These are phyloP conservation scores for Anthostomella pinea DNA, from an alignment of 2,329 filamentous ascomycete genomes.

Conservation along the genomic window DNA sequence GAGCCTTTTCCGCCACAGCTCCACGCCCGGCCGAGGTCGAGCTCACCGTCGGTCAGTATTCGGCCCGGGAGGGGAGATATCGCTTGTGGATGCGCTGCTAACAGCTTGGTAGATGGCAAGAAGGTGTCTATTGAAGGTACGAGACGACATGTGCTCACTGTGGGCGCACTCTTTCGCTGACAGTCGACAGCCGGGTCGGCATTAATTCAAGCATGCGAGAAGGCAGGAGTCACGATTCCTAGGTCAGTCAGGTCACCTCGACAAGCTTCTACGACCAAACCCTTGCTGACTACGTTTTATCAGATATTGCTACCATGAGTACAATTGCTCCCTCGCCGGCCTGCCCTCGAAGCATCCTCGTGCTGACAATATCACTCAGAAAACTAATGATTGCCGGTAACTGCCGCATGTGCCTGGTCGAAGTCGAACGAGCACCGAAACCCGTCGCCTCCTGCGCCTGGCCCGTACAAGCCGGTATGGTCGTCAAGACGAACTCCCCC, in stretches of 20 bases:
- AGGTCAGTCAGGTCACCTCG: constrained; percentile 59
- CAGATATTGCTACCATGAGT: constrained; percentile 99
- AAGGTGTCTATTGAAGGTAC: constrained; percentile 97
- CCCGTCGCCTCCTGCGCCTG: constrained; percentile 97
- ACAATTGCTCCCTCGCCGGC: constrained; percentile 41
- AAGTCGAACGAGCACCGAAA: constrained; percentile 95
- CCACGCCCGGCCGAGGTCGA: constrained; percentile 87
- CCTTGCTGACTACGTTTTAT: constrained; percentile 31
- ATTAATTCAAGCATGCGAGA: constrained; percentile 98
- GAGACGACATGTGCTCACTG: constrained; percentile 11
- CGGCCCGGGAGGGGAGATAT: constrained; percentile 14
- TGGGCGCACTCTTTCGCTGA: constrained; percentile 31
- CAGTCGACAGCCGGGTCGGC: constrained; percentile 77
- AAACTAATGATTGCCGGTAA: constrained; percentile 99
- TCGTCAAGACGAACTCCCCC: constrained; percentile 96
- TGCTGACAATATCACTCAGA: constrained; percentile 52
- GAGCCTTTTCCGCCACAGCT: constrained; percentile 78
- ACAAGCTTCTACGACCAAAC: no score
- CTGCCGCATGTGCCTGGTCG: constrained; percentile 98
- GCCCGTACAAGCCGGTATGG: constrained; percentile 98
- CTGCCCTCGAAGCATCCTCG: constrained; percentile 7
- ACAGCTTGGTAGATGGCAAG: constrained; percentile 73
- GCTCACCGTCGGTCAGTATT: constrained; percentile 80
- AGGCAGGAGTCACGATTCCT: constrained; percentile 86
- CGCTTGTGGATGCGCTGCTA: constrained; percentile 15